Base-by-base conservation (phyloP, 1,284 basidiomycete genomes). In the Tetrapyrgos nigripes region DNA sequence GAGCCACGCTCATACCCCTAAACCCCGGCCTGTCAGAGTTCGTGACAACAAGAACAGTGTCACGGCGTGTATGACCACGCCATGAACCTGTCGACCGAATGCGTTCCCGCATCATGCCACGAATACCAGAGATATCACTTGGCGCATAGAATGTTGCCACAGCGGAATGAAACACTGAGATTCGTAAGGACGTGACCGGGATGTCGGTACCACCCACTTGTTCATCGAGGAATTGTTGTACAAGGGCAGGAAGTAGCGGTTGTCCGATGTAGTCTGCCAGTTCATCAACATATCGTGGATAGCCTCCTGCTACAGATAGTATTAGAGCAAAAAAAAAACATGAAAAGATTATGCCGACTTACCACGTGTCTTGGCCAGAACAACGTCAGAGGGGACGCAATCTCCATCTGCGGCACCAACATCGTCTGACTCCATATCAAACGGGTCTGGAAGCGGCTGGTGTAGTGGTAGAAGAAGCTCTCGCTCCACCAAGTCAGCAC, bases 71-170 rank as follows among this genome's bases (percentile, higher is more conserved):
- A 23, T 52, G 33, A 14, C 50, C 50, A 31, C 37, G 37, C 50
- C 29, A 52, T 5, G 31, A 52, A 1, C 29, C 29, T 9, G 50
- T 35, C 1, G 28, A 35, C 1, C 50, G 29, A 3, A 52, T 52
- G 3, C 27, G 5, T 43, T 54, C 53, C 19, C 27, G 21, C 37
- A 19, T 44, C 47, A 50, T 50, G n/a, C 55, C 55, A 13, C 53
- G 43, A 6, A 47, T 55, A 3, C 43, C 43, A n/a, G 53, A 31
- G 4, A 28, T 31, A 23, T 55, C 53, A 33, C 50, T 33, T 37
- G 29, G 73, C 9, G 72, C 70, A 58, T 62, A 69, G 56, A 69
- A 75, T 0, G 45, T 54, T 3, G 69, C 63, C 5, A 61, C 51
- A 6, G 70, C 70, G 43, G 71, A 73, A 24, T 64, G 58, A 33